Conservation (phyloP, 805 yeast genomes). For the Schwanniomyces polymorphus region DNA sequence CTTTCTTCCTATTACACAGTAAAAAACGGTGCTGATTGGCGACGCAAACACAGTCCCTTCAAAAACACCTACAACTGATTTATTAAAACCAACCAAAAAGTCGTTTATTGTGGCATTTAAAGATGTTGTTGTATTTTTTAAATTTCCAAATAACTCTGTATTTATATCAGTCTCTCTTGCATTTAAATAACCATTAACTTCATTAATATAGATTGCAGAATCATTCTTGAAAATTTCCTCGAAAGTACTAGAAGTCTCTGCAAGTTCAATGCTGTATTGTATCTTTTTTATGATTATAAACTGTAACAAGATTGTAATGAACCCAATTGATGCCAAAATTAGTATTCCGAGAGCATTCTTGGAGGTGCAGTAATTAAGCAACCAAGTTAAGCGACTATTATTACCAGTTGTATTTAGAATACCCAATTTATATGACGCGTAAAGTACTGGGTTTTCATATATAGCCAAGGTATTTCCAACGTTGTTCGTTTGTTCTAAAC, state of each 20-base stretch:
- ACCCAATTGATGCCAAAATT: constrained; percentile 56
- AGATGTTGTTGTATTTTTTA: constrained; percentile 53
- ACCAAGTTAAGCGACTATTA: constrained; percentile 33
- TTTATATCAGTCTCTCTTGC: constrained; percentile 56
- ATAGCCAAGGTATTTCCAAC: constrained; percentile 11
- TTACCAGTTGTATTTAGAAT: background rate
- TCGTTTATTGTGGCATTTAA: constrained; percentile 60
- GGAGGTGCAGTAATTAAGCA: constrained; percentile 51
- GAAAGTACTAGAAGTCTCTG: background rate
- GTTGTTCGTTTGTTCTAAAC: constrained; percentile 9
- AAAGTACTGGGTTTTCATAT: constrained; percentile 12
- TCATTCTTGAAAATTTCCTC: constrained; percentile 4
- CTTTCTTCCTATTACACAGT: constrained; percentile 79
- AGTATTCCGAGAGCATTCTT: constrained; percentile 51
- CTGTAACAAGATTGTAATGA: constrained; percentile 56
- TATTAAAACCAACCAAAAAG: constrained; percentile 61
- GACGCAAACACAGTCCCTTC: constrained; percentile 63
- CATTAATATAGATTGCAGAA: constrained; percentile 8
- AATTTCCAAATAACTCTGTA: constrained; percentile 64
- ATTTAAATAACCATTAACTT: constrained; percentile 55
- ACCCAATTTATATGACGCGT: constrained; percentile 5
- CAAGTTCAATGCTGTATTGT: background rate
- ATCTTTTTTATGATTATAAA: constrained; percentile 37
- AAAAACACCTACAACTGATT: constrained; percentile 58
- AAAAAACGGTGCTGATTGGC: constrained; percentile 67